A percentile compares a stretch with the other conserved stretches of the same genome.
phyloP scores from a whole-genome alignment of 805 yeast genomes.

The Ogataea methanolica region DNA sequence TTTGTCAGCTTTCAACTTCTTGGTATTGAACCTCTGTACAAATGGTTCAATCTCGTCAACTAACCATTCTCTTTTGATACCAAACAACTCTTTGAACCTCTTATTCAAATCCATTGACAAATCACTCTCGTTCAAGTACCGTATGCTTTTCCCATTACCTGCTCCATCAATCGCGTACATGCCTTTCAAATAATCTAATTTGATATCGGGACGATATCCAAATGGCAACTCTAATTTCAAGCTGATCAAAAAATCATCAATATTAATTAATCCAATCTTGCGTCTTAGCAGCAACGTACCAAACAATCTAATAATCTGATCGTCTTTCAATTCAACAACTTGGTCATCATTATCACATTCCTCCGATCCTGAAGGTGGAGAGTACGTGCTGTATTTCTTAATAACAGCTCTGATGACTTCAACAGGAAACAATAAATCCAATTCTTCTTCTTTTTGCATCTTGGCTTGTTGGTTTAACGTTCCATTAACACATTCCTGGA shows the following conservation, averaged over 20 bases:
- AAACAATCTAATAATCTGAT: slow-evolving; percentile 14
- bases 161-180: slow-evolving; percentile 20
- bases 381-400: slow-evolving; percentile 2
- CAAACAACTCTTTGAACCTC: slow-evolving; percentile 51
- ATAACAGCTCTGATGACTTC: slow-evolving; percentile 9
- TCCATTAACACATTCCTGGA: neutral
- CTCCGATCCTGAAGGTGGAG: slow-evolving; percentile 4
- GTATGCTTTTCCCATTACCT: slow-evolving; percentile 37
- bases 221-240: slow-evolving; percentile 65
- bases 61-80: slow-evolving; percentile 54
- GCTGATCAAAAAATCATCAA: slow-evolving; percentile 55
- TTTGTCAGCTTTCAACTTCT: slow-evolving; percentile 49
- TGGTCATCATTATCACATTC: slow-evolving; percentile 8
- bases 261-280: slow-evolving; percentile 5
- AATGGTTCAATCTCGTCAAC: slow-evolving; percentile 61
- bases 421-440: slow-evolving; percentile 1
- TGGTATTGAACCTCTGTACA: slow-evolving; percentile 52
- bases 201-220: slow-evolving; percentile 43
- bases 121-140: slow-evolving; percentile 44
- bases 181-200: slow-evolving; percentile 37
- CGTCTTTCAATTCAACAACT: slow-evolving; percentile 7
- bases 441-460: neutral
- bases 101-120: slow-evolving; percentile 45
- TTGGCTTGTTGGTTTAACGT: neutral
- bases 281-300: slow-evolving; percentile 13